Evolutionary conservation across 768 basidiomycete species (phyloP), one percentile per base, ranked within the genome.

Genomic region (Amanita pseudoporphyria): DNA sequence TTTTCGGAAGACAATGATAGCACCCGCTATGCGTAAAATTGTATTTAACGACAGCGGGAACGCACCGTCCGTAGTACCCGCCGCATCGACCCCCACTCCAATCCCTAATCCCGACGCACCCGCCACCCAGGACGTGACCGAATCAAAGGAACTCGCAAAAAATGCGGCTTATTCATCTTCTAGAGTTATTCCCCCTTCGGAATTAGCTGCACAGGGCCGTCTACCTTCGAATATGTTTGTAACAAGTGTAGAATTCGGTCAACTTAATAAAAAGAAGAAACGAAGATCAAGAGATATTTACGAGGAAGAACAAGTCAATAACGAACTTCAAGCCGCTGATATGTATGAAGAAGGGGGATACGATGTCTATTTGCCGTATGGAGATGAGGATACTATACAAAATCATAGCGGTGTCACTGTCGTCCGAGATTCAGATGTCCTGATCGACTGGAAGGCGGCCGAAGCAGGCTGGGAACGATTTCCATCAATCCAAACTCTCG

Each of bases 1-100:
- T 16, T 86, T 82, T 63, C 79, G 73, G 56, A 67, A 75, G 43
- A 65, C 75, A 6, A 70, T 81, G 62, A 55, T 63, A 13, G 42
- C 64, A 33, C 60, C 71, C 46, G 45, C 71, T 62, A 54, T 72
- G 62, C 30, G 58, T 33, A 84, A 78, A 62, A 82, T 85, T 49
- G 64, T 78, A 14, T 84, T 84, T 53, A 59, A 60, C 1, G 56
- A 56, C 22, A 54, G 49, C 22, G 49, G 32, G 21, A 32, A 43
- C 5, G 41, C 18, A 24, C 49, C 24, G 12, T 19, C 46, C 12
- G 5, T 22, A 33, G 18, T 16, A 7, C 14, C 19, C 21, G 9
- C 39, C 47, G 28, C 38, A 18, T 41, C 38, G 28, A 33, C 30
- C 3, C 26, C 38, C 21, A 22, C 38, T 3, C 14, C 16, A n/a